phyloP scores from a whole-genome alignment of 1,284 basidiomycete species.

The Mycosarcoma maydis region DNA sequence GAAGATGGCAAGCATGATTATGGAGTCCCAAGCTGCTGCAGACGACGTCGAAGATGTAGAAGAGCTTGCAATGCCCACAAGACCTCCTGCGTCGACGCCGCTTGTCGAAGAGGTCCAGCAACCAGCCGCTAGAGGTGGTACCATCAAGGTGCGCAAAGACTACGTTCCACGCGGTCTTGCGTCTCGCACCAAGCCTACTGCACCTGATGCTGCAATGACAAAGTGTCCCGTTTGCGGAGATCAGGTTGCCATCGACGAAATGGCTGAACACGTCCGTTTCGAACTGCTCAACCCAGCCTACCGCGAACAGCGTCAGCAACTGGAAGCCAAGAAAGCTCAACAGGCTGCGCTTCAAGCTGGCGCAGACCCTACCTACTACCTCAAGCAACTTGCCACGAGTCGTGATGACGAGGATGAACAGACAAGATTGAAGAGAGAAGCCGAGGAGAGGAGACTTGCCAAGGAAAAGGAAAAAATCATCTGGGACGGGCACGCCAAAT shows the following conservation, averaged over 20 bases:
- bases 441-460: constrained; percentile 52
- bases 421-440: constrained; percentile 50
- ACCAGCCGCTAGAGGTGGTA: constrained; percentile 5
- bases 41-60: constrained; percentile 80
- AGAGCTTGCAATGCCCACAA: constrained; percentile 61
- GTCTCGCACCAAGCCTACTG: constrained; percentile 26
- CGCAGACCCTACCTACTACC: constrained; percentile 60
- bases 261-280: constrained; percentile 97
- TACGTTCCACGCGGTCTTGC: constrained; percentile 76
- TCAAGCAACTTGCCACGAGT: constrained; percentile 58
- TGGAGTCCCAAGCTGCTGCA: constrained; percentile 76
- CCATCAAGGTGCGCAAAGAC: constrained; percentile 82
- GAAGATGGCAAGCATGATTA: constrained; percentile 97
- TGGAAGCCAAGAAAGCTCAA: constrained; percentile 62
- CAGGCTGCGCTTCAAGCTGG: constrained; percentile 59
- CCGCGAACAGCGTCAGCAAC: constrained; percentile 60
- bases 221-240: constrained; percentile 93
- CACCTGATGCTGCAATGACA: constrained; percentile 68
- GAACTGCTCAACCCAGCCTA: constrained; percentile 90
- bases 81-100: constrained; percentile 5
- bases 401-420: constrained; percentile 62
- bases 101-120: constrained; percentile 16
- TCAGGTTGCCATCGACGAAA: constrained; percentile 90
- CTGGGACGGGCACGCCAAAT: constrained; percentile 64
- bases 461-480: constrained; percentile 63